phyloP scores from a whole-genome alignment of 441 rosid species.

The Jatropha multifida region DNA sequence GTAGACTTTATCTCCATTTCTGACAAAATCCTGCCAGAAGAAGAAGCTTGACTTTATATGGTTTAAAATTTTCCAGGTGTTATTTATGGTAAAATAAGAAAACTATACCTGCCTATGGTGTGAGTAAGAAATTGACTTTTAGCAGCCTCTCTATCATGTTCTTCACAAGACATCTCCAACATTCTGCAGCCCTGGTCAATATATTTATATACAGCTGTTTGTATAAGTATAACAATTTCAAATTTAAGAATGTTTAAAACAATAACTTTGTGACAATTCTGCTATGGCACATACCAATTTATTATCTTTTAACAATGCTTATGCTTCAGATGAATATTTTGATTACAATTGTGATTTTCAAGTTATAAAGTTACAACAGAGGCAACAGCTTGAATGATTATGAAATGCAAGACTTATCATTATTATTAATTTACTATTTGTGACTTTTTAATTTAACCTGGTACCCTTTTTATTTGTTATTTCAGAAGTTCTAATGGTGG shows the following conservation, averaged over 20 bases:
- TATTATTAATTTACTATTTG: no score
- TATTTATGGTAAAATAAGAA: neutral
- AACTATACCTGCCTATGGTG: slow-evolving; percentile 45
- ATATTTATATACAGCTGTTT: neutral
- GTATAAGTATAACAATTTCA: neutral
- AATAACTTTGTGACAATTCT: neutral
- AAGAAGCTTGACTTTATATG: neutral
- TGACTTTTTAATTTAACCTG: no score
- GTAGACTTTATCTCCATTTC: slow-evolving; percentile 47
- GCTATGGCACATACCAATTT: neutral
- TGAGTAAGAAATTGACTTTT: slow-evolving; percentile 51
- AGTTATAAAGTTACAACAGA: no score
- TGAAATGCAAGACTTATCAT: no score
- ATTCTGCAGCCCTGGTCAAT: slow-evolving; percentile 54
- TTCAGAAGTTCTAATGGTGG: no score
- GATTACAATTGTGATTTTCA: neutral
- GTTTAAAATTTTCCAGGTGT: neutral
- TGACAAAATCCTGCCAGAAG: slow-evolving; percentile 34
- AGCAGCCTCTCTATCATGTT: slow-evolving; percentile 53
- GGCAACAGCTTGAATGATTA: no score
- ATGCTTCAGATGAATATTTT: no score
- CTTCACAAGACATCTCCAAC: slow-evolving; percentile 65
- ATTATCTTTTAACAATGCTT: no score
- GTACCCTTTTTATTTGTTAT: no score
- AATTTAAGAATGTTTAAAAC: neutral